Conservation (phyloP, 108 stramenopile genomes). For the Cyclotella distinguenda region DNA sequence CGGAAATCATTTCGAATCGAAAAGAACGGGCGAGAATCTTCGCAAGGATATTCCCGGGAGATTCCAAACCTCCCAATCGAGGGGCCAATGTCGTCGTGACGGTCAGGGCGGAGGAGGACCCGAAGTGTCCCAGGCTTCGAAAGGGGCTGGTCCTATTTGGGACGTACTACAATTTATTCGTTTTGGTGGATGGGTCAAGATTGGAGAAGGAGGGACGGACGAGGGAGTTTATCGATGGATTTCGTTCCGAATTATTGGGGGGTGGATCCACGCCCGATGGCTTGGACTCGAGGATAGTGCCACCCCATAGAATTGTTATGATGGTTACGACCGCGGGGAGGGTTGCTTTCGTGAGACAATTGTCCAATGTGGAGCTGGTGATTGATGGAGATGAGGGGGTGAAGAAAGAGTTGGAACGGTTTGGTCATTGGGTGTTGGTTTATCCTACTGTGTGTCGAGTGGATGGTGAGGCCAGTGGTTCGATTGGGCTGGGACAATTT, state of each 20-base stretch:
- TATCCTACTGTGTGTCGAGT: conserved; percentile 23
- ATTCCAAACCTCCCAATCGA: conserved; percentile 29
- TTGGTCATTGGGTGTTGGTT: conserved; percentile 35
- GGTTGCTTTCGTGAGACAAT: conserved; percentile 37
- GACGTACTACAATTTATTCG: conserved; percentile 44
- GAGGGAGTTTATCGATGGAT: background rate
- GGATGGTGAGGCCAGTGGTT: conserved; percentile 3
- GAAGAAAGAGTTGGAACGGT: conserved; percentile 31
- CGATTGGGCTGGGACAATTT: conserved; percentile 34
- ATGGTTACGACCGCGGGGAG: conserved; percentile 13
- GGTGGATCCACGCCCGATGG: background rate
- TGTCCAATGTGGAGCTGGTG: conserved; percentile 26
- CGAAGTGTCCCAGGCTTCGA: conserved; percentile 30
- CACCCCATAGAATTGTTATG: conserved; percentile 35
- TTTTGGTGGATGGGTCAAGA: conserved; percentile 18
- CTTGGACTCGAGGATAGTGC: conserved; percentile 20
- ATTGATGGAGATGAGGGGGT: conserved; percentile 23
- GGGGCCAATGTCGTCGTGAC: conserved; percentile 37
- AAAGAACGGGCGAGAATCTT: conserved; percentile 41
- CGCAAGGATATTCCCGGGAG: conserved; percentile 21
- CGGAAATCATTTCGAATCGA: conserved; percentile 18
- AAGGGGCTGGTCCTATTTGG: conserved; percentile 30
- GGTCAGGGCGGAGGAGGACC: background rate
- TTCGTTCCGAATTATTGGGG: conserved; percentile 30
- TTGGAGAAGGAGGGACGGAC: background rate